A percentile compares a stretch with the other conserved stretches of the same genome.
Evolutionary conservation across 257 asterid genomes (phyloP).

Genomic region (Solanum paucissectum): DNA sequence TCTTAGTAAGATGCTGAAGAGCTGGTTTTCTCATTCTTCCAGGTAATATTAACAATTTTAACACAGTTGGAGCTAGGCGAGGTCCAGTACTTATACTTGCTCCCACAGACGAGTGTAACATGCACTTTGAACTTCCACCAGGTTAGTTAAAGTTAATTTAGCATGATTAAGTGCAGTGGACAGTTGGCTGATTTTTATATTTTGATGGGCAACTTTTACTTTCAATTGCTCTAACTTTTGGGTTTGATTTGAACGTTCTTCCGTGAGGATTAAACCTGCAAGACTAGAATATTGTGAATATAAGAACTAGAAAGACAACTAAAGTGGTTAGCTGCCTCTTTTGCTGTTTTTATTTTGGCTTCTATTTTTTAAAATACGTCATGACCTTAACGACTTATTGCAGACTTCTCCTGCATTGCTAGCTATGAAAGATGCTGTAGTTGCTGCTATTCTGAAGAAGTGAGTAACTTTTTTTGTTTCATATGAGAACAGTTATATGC

Average conservation of each 20-base stretch:
- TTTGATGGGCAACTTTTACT: neutral
- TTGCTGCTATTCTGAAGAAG: constrained; percentile 78
- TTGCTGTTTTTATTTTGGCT: neutral
- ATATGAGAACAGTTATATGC: constrained; percentile 3
- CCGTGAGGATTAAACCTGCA: neutral
- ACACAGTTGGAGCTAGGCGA: constrained; percentile 97
- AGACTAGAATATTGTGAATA: neutral
- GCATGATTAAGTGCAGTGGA: neutral
- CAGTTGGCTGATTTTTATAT: neutral
- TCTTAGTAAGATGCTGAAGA: constrained; percentile 6
- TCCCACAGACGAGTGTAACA: constrained; percentile 73
- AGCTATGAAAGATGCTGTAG: constrained; percentile 51
- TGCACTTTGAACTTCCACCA: constrained; percentile 84
- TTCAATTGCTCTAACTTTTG: neutral
- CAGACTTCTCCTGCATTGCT: constrained; percentile 76
- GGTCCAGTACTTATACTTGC: constrained; percentile 56
- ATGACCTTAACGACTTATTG: constrained; percentile 17
- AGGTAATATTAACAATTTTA: constrained; percentile 83
- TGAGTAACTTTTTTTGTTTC: constrained; percentile 22
- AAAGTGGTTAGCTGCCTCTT: neutral
- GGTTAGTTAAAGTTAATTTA: constrained; percentile 29
- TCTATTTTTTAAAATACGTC: constrained; percentile 2
- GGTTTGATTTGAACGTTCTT: neutral
- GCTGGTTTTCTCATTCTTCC: constrained; percentile 17
- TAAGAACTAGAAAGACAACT: neutral